A percentile compares a stretch with the other conserved stretches of the same genome.
Conservation (phyloP, 306 rosid genomes). For the Amphicarpaea edgeworthii region DNA sequence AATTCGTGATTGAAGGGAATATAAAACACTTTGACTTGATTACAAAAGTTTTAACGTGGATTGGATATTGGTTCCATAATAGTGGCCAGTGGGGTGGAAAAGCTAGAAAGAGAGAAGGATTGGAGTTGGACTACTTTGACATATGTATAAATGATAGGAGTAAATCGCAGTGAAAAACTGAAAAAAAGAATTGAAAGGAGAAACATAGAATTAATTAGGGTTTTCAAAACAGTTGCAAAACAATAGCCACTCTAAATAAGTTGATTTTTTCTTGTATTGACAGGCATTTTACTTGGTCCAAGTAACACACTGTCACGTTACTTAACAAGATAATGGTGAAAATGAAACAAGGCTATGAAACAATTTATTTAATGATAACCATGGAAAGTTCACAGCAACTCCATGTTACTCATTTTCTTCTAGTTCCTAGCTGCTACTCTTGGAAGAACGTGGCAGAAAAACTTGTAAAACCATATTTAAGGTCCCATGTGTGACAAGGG, state of each 20-base stretch:
- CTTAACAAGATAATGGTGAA: slow-evolving; percentile 14
- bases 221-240: not conserved
- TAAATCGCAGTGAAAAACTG: not conserved
- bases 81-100: slow-evolving; percentile 33
- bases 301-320: not conserved
- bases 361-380: slow-evolving; percentile 4
- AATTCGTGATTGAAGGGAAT: slow-evolving; percentile 32
- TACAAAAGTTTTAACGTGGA: slow-evolving; percentile 1
- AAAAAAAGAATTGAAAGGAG: not conserved
- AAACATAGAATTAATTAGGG: not conserved
- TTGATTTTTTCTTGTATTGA: too few relatives aligned
- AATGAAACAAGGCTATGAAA: slow-evolving; percentile 17
- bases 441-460: not conserved
- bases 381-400: not conserved
- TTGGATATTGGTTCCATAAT: not conserved
- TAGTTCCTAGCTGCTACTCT: slow-evolving; percentile 4
- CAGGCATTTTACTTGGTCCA: not conserved
- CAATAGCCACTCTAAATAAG: not conserved
- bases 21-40: not conserved
- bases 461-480: not conserved
- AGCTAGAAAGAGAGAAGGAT: slow-evolving; percentile 19
- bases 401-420: slow-evolving; percentile 4
- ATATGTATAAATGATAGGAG: too few relatives aligned
- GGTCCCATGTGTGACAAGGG: slow-evolving; percentile 13
- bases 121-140: slow-evolving; percentile 31